phyloP scores from a whole-genome alignment of 2,329 filamentous ascomycete species.

The Fusarium buxicola region DNA sequence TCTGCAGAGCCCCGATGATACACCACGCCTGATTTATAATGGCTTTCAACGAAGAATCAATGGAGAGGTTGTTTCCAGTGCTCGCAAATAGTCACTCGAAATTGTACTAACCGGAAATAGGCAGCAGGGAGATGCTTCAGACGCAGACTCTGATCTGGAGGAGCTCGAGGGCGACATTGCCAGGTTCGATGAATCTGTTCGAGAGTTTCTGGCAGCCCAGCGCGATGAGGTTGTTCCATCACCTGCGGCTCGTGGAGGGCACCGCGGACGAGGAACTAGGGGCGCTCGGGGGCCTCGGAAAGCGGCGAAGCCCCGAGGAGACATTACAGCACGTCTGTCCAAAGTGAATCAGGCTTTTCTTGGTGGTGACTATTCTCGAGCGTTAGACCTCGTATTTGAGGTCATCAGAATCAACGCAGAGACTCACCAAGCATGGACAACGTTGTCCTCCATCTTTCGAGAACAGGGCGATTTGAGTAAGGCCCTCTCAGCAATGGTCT shows the following conservation, averaged over 20 bases:
- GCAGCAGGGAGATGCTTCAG: conserved; percentile 48
- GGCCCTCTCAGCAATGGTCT: conserved; percentile 69
- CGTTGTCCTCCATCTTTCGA: conserved; percentile 70
- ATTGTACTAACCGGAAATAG: conserved; percentile 19
- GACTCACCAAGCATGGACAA: conserved; percentile 73
- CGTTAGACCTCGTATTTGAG: conserved; percentile 69
- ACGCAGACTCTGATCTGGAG: conserved; percentile 59
- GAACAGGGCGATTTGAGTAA: conserved; percentile 69
- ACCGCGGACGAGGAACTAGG: conserved; percentile 49
- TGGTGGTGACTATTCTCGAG: conserved; percentile 68
- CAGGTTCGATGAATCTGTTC: conserved; percentile 57
- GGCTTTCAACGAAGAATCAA: neutral
- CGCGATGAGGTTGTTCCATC: conserved; percentile 43
- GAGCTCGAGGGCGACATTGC: conserved; percentile 58
- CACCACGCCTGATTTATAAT: neutral
- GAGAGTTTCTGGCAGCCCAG: conserved; percentile 55
- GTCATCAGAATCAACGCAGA: conserved; percentile 77
- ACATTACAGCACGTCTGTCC: conserved; percentile 76
- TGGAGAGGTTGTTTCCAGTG: conserved; percentile 13
- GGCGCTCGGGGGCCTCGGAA: conserved; percentile 65
- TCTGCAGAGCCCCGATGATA: neutral
- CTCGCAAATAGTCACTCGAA: neutral
- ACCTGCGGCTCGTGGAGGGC: conserved; percentile 32
- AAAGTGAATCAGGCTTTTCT: conserved; percentile 77
- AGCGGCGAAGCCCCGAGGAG: conserved; percentile 74